Evolutionary conservation across 805 yeast genomes (phyloP), one percentile per base, ranked within the genome.

Genomic region (Nakazawaea peltata): DNA sequence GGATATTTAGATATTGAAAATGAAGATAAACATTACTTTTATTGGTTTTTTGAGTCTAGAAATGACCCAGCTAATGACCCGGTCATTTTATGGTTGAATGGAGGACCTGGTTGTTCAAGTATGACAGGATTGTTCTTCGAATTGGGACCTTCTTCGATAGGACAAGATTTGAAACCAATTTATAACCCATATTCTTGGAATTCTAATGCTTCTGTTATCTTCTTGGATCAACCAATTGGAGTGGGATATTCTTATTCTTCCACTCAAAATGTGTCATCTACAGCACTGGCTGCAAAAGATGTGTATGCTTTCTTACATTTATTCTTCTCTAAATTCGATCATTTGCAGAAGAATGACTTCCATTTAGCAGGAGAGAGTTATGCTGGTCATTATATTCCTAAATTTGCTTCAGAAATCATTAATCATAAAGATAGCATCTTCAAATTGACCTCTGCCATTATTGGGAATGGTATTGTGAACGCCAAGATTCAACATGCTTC

Each of bases 91-190:
- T 88, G 96, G 95, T 69, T 86, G 53, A 86, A 86, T 54, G 96
- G 96, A 46, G 95, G 96, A 13, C 95, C 96, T 30, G 96, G 96
- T 4, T 86, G 95, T 61, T 82, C 94, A 11, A 83, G 94, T 9
- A 61, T 84, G 61, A 83, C 94, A 10, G 95, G 95, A 0, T 67
- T 83, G 45, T 81, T 85, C 53, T 83, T 84, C 53, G 95, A 86
- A 56, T 68, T 84, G 48, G 95, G 95, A 19, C 90, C 95, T n/a
- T 68, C 92, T 2, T 67, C 77, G 17, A 76, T 85, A 42, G 71
- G 65, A 40, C 55, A 71, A 26, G 72, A 80, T 18, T 54, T 78
- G 41, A 70, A 73, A 49, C 87, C 88, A 15, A 66, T 70, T 29
- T 59, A 62, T 58, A 85, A 85, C 62, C 87, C 87, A 17, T 61